Conservation (phyloP, 495 filamentous ascomycete genomes). For the Cudoniella acicularis region DNA sequence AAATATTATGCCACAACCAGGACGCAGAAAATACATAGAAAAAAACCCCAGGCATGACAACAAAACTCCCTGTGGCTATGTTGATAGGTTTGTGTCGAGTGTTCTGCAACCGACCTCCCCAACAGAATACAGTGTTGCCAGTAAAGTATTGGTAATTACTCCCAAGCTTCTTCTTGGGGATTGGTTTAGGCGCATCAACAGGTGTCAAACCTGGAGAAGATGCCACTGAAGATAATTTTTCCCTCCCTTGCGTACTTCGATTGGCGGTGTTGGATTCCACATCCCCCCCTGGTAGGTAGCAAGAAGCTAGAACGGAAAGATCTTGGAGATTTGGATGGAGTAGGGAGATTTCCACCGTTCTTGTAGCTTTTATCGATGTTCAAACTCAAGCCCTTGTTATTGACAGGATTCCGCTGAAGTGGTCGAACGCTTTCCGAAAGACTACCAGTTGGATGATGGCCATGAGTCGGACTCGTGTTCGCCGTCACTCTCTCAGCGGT, state of each 20-base stretch:
- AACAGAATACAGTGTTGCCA: constrained; percentile 87
- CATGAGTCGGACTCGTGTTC: constrained; percentile 69
- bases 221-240: constrained; percentile 70
- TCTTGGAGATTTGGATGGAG: constrained; percentile 64
- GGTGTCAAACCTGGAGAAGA: constrained; percentile 65
- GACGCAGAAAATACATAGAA: constrained; percentile 87
- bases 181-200: constrained; percentile 12
- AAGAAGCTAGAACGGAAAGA: constrained; percentile 70
- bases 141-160: constrained; percentile 88
- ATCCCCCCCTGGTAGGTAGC: constrained; percentile 49
- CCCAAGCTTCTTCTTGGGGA: constrained; percentile 36
- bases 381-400: constrained; percentile 50
- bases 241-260: constrained; percentile 57
- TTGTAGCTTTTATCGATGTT: constrained; percentile 56
- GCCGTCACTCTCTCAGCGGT: constrained; percentile 61
- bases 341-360: constrained; percentile 39
- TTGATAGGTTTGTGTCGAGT: constrained; percentile 88
- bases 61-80: constrained; percentile 74
- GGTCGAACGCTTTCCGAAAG: constrained; percentile 71
- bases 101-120: constrained; percentile 82
- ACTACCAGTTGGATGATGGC: constrained; percentile 60
- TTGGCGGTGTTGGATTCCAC: constrained; percentile 45
- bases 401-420: constrained; percentile 53
- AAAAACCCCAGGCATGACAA: constrained; percentile 70
- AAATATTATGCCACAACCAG: constrained; percentile 87